Evolutionary conservation across 768 basidiomycete species (phyloP).

Genomic region (Rhizopogon rudus): DNA sequence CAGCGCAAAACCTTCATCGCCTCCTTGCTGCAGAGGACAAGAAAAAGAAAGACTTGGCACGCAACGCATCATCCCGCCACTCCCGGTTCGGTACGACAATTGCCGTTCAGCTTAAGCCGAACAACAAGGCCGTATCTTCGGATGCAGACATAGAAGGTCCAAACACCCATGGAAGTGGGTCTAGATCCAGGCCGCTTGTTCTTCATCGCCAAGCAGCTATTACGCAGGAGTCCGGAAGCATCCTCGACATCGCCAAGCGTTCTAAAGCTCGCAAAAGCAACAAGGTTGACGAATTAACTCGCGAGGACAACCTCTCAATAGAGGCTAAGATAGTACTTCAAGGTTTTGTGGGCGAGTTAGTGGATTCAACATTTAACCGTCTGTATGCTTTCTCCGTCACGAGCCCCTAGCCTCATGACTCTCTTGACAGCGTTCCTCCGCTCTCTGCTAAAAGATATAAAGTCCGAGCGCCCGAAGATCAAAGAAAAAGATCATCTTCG

Average conservation of each 20-base stretch:
- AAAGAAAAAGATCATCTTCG: constrained; percentile 94
- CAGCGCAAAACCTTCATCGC: constrained; percentile 60
- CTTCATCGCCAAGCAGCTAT: constrained; percentile 86
- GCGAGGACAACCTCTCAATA: constrained; percentile 61
- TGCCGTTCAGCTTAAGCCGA: constrained; percentile 64
- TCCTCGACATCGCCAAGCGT: constrained; percentile 70
- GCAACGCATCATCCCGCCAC: constrained; percentile 71
- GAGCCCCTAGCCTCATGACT: constrained; percentile 14
- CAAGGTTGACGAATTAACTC: constrained; percentile 61
- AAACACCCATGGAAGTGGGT: neutral
- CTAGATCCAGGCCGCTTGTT: constrained; percentile 54
- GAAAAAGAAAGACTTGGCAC: constrained; percentile 49
- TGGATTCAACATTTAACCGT: constrained; percentile 89
- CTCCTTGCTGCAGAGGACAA: constrained; percentile 77
- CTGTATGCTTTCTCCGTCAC: constrained; percentile 27
- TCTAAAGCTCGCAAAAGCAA: constrained; percentile 54
- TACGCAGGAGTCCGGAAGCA: constrained; percentile 55
- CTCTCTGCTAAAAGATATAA: constrained; percentile 86
- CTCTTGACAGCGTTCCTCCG: constrained; percentile 71
- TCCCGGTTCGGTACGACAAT: constrained; percentile 97
- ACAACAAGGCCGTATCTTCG: constrained; percentile 33
- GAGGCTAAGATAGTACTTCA: constrained; percentile 65
- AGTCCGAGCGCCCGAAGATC: constrained; percentile 86
- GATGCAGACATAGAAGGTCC: constrained; percentile 12
- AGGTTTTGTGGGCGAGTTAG: constrained; percentile 63